Conservation (phyloP, 1,284 basidiomycete genomes). For the Cutaneotrichosporon dermatis region DNA sequence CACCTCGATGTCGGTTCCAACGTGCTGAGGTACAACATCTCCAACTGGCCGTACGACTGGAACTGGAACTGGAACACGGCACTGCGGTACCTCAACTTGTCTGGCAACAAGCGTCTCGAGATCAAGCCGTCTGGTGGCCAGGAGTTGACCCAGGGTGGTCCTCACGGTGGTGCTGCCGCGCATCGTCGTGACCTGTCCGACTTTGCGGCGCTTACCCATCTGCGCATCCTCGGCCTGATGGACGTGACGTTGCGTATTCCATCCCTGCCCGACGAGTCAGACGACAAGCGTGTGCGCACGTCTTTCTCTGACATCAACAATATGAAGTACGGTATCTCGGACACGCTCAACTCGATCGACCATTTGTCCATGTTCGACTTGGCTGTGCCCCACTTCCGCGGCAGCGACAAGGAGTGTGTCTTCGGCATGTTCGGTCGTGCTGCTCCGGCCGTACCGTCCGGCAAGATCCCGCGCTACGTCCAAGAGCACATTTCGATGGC, state of each 20-base stretch:
- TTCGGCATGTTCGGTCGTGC: conserved; percentile 92
- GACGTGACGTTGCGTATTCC: conserved; percentile 88
- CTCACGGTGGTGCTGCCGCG: neutral
- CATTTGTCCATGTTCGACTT: conserved; percentile 87
- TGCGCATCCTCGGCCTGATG: conserved; percentile 92
- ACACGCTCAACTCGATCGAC: conserved; percentile 74
- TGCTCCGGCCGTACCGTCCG: conserved; percentile 55
- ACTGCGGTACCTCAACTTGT: conserved; percentile 82
- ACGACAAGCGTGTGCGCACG: conserved; percentile 86
- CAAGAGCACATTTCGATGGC: conserved; percentile 70
- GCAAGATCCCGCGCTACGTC: conserved; percentile 62
- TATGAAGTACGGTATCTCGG: conserved; percentile 96
- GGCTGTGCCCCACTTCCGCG: conserved; percentile 83
- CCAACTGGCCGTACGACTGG: conserved; percentile 99
- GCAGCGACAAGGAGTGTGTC: conserved; percentile 71
- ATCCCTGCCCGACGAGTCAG: conserved; percentile 82
- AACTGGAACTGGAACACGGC: conserved; percentile 99
- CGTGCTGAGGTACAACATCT: conserved; percentile 92
- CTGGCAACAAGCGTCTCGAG: conserved; percentile 81
- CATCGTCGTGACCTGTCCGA: conserved; percentile 62
- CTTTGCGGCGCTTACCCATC: conserved; percentile 73
- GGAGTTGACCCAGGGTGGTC: conserved; percentile 37
- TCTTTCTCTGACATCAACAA: conserved; percentile 84
- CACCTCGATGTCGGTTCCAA: conserved; percentile 94
- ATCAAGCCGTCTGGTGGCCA: conserved; percentile 64